These are phyloP conservation scores for Adansonia grandidieri DNA, from an alignment of 441 rosid species.

Conservation along the genomic window DNA sequence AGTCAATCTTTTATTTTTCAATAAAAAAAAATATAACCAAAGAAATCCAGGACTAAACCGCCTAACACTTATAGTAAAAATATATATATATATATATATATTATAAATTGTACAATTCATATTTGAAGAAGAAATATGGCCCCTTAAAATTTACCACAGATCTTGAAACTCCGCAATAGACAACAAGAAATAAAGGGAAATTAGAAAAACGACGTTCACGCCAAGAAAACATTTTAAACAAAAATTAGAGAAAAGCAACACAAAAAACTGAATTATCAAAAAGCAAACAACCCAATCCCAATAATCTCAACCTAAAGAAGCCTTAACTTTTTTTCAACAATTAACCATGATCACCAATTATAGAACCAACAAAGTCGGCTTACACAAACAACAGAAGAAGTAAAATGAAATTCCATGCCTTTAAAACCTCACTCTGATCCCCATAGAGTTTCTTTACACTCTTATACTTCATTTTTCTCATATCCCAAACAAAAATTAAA, in stretches of 20 bases:
- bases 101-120: background rate
- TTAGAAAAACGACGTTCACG: background rate
- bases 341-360: background rate
- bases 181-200: background rate
- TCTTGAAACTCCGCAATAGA: background rate
- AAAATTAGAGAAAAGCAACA: background rate
- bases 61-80: background rate
- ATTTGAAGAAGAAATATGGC: background rate
- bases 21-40: background rate
- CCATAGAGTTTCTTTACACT: slow-evolving; percentile 30
- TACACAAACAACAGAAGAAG: background rate
- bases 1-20: background rate
- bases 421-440: slow-evolving; percentile 16
- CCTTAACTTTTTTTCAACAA: background rate
- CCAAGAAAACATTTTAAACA: background rate
- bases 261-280: background rate
- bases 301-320: background rate
- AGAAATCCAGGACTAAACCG: background rate
- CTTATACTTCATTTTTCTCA: slow-evolving; percentile 32
- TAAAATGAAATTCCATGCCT: slow-evolving; percentile 25
- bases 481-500: slow-evolving; percentile 5
- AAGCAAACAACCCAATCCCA: background rate
- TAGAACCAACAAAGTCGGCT: background rate
- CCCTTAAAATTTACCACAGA: background rate
- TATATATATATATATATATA: background rate